Evolutionary conservation across 2,329 filamentous ascomycete genomes (phyloP), one percentile per base, ranked within the genome.

Genomic region (Lasiodiplodia sp.): DNA sequence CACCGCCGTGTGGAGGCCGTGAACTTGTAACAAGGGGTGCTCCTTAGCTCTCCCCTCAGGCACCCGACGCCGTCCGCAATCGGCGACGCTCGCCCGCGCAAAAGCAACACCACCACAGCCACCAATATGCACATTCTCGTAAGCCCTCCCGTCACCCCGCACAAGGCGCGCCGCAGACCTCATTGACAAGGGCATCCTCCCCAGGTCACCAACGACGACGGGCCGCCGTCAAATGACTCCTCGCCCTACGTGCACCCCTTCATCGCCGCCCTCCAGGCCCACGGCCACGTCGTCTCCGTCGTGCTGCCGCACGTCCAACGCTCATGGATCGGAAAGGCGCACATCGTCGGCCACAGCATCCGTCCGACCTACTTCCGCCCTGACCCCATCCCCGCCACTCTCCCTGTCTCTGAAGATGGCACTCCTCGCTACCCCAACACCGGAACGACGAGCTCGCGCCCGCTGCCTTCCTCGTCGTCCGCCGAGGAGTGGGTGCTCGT

Each of bases 321-420:
- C 71, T 97, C 94, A 68, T 99, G 96, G 96, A 98, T 99, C 75
- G 94, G 94, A 74, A 99, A 99, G 84, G 96, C 96, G 2, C 96
- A 98, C 81, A 92, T 98, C 76, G 94, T 98, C 75, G 94, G 94
- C 68, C 91, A 95, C 79, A 92, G 92, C 11, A 88, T 97, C 70
- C 93, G 91, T 78, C 94, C 94, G 10, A 86, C 88, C 34, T 97
- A 97, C 83, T 97, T 94, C 83, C 91, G 91, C 1, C 89, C 89
- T 0, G 86, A 85, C 14, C 87, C 86, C 2, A 81, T 90, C 1
- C 66, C 66, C 8, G n/a, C 56, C 56, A 31, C 66, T 47, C 31
- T 66, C 55, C 47, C 63, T 56, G 28, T 28, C 31, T 76, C 71
- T 11, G 73, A 72, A 56, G 67, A 72, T 16, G 74, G 76, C 69